Base-by-base conservation (phyloP, 192 early-diverging fungal species). In the Podila minutissima region DNA sequence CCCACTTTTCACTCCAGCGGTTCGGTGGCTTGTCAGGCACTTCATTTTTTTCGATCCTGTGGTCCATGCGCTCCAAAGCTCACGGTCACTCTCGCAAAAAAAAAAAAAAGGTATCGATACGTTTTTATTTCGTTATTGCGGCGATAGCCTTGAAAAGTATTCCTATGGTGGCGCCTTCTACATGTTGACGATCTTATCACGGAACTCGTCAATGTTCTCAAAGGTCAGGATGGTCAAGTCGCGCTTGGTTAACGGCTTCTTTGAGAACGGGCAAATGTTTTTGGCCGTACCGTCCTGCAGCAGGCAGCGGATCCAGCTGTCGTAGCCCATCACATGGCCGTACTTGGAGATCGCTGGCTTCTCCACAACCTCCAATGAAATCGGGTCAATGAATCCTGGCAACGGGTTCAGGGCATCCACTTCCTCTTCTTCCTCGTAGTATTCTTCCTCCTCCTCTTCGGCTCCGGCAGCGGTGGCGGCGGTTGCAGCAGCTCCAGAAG, bases 331-430 rank as follows among this genome's bases (percentile, higher is more conserved):
- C 46, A 95, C 94, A 81, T 95, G 94, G 20, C 97, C 97, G 70
- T 94, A 97, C 58, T 95, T 96, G 49, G 95, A 97, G 55, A 98
- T 97, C 4, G 97, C 97, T 19, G 97, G 97, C 66, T 94, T 95
- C 11, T 91, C 86, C 20, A 98, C 94, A 28, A 91, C 90, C 69
- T 98, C 96, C 50, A 98, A 76, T 19, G 95, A 97, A 72, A 98
- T 97, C 11, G 97, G 97, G 78, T 98, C 97, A 48, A 94, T 92
- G 75, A 98, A 92, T 13, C 94, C 96, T 12, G 95, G 93, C 31
- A 98, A 85, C 24, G 96, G 96, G 84, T 97, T 97, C 67, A 85
- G 82, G 0, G 89, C 83, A 49, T 91, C 88, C 22, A 82, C 72
- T 1, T 70, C 69, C 15, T 85, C 87, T 17, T 83, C 85, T 11